Evolutionary conservation across 2,329 filamentous ascomycete genomes (phyloP).

Genomic region (Diaporthe sp.): DNA sequence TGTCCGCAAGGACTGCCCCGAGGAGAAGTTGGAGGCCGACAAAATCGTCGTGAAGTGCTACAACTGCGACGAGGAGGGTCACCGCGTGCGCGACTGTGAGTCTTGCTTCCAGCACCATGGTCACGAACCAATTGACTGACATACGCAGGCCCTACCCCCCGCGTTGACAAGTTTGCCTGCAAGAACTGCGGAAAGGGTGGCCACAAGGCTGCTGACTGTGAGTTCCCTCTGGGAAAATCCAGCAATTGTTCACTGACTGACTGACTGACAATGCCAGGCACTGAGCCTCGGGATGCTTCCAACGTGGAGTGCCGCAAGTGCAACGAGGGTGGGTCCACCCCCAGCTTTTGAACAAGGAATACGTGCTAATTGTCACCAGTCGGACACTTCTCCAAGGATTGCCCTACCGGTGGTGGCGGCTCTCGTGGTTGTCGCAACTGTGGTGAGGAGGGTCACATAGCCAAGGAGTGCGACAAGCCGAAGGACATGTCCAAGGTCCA

Average conservation of each 20-base stretch:
- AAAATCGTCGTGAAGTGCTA: conserved; percentile 66
- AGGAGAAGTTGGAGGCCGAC: conserved; percentile 63
- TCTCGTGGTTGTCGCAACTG: conserved; percentile 68
- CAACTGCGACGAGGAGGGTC: conserved; percentile 73
- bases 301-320: conserved; percentile 75
- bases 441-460: conserved; percentile 68
- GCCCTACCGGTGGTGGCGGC: conserved; percentile 68
- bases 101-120: not conserved
- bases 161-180: conserved; percentile 73
- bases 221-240: conserved; percentile 39
- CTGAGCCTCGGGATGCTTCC: conserved; percentile 70
- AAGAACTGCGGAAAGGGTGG: conserved; percentile 72
- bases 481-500: conserved; percentile 51
- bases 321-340: conserved; percentile 61
- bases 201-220: conserved; percentile 62
- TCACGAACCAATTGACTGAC: conserved; percentile 33
- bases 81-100: conserved; percentile 77
- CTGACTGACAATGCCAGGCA: conserved; percentile 48
- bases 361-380: conserved; percentile 46
- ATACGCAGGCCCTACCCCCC: conserved; percentile 63
- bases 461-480: conserved; percentile 69
- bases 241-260: conserved; percentile 37
- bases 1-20: conserved; percentile 65
- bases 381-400: conserved; percentile 73
- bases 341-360: not conserved